Evolutionary conservation across 768 basidiomycete genomes (phyloP), one percentile per base, ranked within the genome.

Genomic region (Strobilomyces confusus): DNA sequence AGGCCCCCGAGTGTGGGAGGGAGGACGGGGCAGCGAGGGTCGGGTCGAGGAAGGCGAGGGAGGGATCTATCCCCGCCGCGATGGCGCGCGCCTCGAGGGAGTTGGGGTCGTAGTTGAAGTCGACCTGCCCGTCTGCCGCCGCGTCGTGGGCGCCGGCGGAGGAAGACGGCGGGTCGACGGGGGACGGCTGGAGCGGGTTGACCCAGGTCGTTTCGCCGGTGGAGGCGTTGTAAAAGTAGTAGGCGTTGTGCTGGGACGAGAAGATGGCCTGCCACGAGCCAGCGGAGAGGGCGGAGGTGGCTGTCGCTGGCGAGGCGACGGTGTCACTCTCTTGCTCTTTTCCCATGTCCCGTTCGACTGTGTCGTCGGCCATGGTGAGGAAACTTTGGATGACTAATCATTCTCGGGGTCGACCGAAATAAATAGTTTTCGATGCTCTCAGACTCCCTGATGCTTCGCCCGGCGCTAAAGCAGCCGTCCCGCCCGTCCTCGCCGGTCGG

Each of bases 161-260:
- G 30, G 65, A 59, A 25, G 57, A 46, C 45, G 58, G 65, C 26
- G 61, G 58, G 46, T 61, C 54, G 29, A 70, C 56, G 33, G 71
- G 49, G 19, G 68, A 54, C 17, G 70, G 70, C 41, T 80, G 73
- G 37, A 93, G 74, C 11, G 90, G 90, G 63, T 92, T 92, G 26
- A 74, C 72, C 91, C 91, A 92, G 3, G 90, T 92, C 17, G 90
- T 92, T 72, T 92, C 82, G 49, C 84, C 76, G 0, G 90, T 91
- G 55, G 72, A 68, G 11, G 81, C 52, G 69, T 92, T 93, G 77
- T 78, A 88, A 74, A 92, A 93, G 69, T 93, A 93, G 72, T 93
- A 93, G 11, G 87, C 77, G 68, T 80, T 87, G 73, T 89, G 82
- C 56, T 84, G 76, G 1, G 88, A 81, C 1, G 89, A 84, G 72